A percentile compares a stretch with the other conserved stretches of the same genome.
phyloP scores from a whole-genome alignment of 2,329 filamentous ascomycete species.

The Chaetomium sp. region DNA sequence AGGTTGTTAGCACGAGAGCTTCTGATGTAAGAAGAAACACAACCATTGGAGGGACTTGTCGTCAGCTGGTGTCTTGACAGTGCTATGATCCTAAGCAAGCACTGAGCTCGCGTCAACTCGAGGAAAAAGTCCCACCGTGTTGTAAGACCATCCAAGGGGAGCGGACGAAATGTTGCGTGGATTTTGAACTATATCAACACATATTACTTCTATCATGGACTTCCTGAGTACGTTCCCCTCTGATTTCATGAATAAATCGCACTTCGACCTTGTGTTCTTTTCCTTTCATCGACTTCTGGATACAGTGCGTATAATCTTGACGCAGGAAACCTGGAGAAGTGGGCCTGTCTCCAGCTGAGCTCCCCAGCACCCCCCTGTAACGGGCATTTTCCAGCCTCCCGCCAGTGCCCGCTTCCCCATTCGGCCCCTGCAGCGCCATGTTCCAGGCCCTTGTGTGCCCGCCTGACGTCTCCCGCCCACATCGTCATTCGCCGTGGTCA shows the following conservation, averaged over 20 bases:
- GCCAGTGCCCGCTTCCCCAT: background rate
- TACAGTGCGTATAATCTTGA: too few relatives aligned
- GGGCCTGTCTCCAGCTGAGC: background rate
- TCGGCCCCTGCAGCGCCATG: background rate
- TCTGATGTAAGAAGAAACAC: background rate
- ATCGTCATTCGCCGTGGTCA: constrained; percentile 1
- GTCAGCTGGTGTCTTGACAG: too few relatives aligned
- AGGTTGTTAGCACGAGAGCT: background rate
- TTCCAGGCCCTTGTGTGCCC: constrained; percentile 5
- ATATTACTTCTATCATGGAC: too few relatives aligned
- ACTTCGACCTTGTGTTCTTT: background rate
- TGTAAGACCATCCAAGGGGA: too few relatives aligned
- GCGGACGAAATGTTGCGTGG: too few relatives aligned
- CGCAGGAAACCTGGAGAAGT: background rate
- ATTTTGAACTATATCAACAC: too few relatives aligned
- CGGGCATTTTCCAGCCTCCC: background rate
- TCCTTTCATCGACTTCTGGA: background rate
- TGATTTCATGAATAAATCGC: too few relatives aligned
- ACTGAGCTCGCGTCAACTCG: too few relatives aligned
- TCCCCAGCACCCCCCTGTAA: background rate
- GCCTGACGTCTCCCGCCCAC: background rate
- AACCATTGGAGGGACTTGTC: background rate
- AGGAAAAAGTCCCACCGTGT: too few relatives aligned
- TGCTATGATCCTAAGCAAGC: too few relatives aligned
- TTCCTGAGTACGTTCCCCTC: too few relatives aligned